Conservation (phyloP, 2,329 filamentous ascomycete genomes). For the Aspergillus caelatus region DNA sequence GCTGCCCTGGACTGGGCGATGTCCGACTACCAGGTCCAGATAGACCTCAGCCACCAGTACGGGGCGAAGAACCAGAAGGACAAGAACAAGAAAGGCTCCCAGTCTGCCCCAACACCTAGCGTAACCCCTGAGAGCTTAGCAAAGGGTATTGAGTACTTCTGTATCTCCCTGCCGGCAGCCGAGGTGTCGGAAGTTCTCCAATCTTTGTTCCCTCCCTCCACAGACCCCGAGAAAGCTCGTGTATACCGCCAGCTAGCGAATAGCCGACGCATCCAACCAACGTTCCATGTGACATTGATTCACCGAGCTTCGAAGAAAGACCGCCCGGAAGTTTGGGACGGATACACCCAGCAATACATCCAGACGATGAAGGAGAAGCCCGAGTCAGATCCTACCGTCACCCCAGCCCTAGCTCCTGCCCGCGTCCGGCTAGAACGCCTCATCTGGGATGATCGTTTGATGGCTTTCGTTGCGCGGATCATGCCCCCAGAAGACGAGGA, state of each 20-base stretch:
- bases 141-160: slow-evolving; percentile 68
- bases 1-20: slow-evolving; percentile 75
- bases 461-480: slow-evolving; percentile 86
- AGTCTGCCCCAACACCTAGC: slow-evolving; percentile 22
- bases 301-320: slow-evolving; percentile 69
- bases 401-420: slow-evolving; percentile 38
- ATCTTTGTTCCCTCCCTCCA: slow-evolving; percentile 63
- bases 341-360: slow-evolving; percentile 65
- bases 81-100: slow-evolving; percentile 28
- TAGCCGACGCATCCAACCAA: slow-evolving; percentile 73
- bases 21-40: slow-evolving; percentile 75
- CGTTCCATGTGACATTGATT: slow-evolving; percentile 93
- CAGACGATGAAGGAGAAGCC: slow-evolving; percentile 33
- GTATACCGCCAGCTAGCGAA: slow-evolving; percentile 78
- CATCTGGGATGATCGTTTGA: slow-evolving; percentile 82
- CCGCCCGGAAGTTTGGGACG: slow-evolving; percentile 73
- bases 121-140: slow-evolving; percentile 42
- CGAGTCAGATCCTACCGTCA: slow-evolving; percentile 26
- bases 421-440: slow-evolving; percentile 64
- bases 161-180: slow-evolving; percentile 56
- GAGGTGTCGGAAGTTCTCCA: slow-evolving; percentile 65
- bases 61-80: slow-evolving; percentile 45
- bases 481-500: slow-evolving; percentile 45
- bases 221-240: slow-evolving; percentile 56
- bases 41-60: slow-evolving; percentile 64